Evolutionary conservation across 1,139 yeast species (phyloP).

Genomic region (Kurtzmaniella quercitrusa): DNA sequence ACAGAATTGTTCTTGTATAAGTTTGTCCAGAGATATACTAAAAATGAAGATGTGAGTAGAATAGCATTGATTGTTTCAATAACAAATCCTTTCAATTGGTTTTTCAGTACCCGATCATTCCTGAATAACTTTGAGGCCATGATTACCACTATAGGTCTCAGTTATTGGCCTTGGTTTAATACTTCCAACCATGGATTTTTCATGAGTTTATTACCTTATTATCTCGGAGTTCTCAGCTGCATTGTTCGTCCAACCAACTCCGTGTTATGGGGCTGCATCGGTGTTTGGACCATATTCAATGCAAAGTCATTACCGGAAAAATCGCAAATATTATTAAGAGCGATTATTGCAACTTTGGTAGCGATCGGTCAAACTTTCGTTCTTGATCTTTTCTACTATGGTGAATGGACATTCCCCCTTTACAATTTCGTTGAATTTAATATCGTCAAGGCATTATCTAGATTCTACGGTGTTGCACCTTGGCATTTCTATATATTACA

Average conservation of each 20-base stretch:
- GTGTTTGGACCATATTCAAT: constrained; percentile 18
- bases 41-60: constrained; percentile 37
- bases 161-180: constrained; percentile 66
- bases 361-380: constrained; percentile 11
- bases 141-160: constrained; percentile 65
- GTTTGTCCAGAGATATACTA: constrained; percentile 40
- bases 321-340: background rate
- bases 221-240: constrained; percentile 40
- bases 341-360: background rate
- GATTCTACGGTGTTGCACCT: constrained; percentile 82
- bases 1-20: constrained; percentile 63
- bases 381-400: constrained; percentile 63
- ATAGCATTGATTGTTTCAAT: constrained; percentile 51
- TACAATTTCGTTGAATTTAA: constrained; percentile 74
- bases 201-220: constrained; percentile 11
- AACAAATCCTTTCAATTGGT: constrained; percentile 81
- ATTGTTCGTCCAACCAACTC: constrained; percentile 82
- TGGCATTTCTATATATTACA: constrained; percentile 83
- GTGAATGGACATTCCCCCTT: constrained; percentile 55
- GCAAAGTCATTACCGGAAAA: background rate
- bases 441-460: constrained; percentile 64
- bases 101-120: constrained; percentile 75
- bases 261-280: constrained; percentile 67
- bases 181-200: constrained; percentile 8
- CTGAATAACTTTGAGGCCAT: constrained; percentile 80